Conservation (phyloP, 805 yeast species). For the Lipomyces anomalus region DNA sequence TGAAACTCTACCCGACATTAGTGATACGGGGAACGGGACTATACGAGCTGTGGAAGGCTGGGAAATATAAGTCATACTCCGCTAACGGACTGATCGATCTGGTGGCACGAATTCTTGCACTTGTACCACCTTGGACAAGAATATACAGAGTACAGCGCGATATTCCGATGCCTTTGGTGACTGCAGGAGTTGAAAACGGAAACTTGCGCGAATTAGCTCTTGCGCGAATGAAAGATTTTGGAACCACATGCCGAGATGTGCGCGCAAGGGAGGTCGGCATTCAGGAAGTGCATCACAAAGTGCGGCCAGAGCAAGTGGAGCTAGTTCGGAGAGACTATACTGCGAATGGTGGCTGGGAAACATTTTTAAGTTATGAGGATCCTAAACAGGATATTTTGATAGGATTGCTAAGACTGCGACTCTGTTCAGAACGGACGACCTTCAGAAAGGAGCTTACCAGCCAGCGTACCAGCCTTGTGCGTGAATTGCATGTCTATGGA, state of each 20-base stretch:
- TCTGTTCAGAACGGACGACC: conserved; percentile 83
- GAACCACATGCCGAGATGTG: conserved; percentile 91
- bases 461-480: conserved; percentile 88
- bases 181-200: conserved; percentile 97
- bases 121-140: conserved; percentile 99
- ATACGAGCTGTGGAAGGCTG: conserved; percentile 95
- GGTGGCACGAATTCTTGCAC: conserved; percentile 90
- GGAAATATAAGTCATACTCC: conserved; percentile 87
- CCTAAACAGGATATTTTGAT: conserved; percentile 93
- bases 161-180: conserved; percentile 97
- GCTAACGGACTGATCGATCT: conserved; percentile 91
- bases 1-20: conserved; percentile 90
- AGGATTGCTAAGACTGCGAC: conserved; percentile 81
- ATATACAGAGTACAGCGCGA: conserved; percentile 97
- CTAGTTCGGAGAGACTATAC: conserved; percentile 89
- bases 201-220: conserved; percentile 90
- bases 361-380: conserved; percentile 91
- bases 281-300: conserved; percentile 96
- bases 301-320: conserved; percentile 95
- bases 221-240: conserved; percentile 97
- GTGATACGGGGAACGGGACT: conserved; percentile 97
- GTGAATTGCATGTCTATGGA: conserved; percentile 96
- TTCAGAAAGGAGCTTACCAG: conserved; percentile 79
- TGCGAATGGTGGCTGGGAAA: conserved; percentile 99
- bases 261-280: conserved; percentile 98